Conservation (phyloP, 495 filamentous ascomycete genomes). For the Penicillium taxi region DNA sequence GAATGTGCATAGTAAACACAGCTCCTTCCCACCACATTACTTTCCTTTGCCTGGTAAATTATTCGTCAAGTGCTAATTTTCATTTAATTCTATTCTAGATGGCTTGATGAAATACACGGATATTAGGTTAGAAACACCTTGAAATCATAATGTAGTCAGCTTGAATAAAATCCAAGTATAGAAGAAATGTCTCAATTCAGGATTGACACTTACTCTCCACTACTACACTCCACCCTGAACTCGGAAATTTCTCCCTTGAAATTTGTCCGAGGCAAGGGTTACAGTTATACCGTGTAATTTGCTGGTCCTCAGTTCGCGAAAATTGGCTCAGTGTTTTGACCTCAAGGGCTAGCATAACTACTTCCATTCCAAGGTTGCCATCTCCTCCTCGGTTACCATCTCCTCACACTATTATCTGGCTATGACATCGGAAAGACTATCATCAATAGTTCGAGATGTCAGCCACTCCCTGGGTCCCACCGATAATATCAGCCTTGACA, state of each 20-base stretch:
- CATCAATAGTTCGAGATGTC: not conserved
- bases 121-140: not conserved
- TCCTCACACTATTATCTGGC: not conserved
- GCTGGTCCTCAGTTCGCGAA: not conserved
- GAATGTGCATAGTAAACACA: not conserved
- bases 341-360: not conserved
- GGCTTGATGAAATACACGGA: not conserved
- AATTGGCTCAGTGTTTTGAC: not conserved
- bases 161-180: no score
- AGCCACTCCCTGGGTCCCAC: slow-evolving; percentile 4
- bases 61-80: not conserved
- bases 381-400: not conserved
- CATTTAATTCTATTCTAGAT: not conserved
- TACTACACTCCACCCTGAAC: no score
- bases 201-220: not conserved
- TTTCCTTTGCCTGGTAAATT: not conserved
- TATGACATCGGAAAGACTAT: no score
- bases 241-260: no score
- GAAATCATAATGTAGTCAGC: not conserved
- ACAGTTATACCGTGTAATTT: not conserved
- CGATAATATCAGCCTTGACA: slow-evolving; percentile 8
- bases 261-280: no score
- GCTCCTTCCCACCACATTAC: not conserved
- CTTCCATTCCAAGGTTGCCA: not conserved
- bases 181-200: not conserved